phyloP scores from a whole-genome alignment of 2,329 filamentous ascomycete genomes.

The Colletotrichum theobromicola region DNA sequence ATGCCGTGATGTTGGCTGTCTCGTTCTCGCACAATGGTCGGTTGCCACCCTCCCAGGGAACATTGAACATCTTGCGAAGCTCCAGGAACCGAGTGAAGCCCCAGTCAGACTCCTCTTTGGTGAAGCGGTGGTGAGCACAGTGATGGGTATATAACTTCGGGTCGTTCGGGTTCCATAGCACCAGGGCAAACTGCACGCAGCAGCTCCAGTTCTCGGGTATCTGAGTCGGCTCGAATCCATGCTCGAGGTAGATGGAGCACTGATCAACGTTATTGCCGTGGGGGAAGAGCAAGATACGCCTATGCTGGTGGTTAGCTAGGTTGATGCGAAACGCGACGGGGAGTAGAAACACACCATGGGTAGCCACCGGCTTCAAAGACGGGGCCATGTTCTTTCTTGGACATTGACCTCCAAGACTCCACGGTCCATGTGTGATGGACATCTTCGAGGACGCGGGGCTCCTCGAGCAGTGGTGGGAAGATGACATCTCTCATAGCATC shows the following conservation, averaged over 20 bases:
- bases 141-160: conserved; percentile 84
- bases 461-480: conserved; percentile 73
- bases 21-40: conserved; percentile 81
- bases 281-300: conserved; percentile 94
- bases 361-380: conserved; percentile 84
- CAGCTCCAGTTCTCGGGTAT: conserved; percentile 94
- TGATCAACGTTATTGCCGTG: conserved; percentile 94
- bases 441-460: conserved; percentile 82
- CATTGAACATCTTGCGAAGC: conserved; percentile 81
- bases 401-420: conserved; percentile 77
- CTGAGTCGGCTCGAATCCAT: conserved; percentile 75
- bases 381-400: conserved; percentile 86
- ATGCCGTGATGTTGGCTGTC: conserved; percentile 79
- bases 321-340: neutral
- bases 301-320: conserved; percentile 38
- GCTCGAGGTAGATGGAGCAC: conserved; percentile 94
- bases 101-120: conserved; percentile 96
- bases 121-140: conserved; percentile 93
- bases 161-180: conserved; percentile 93
- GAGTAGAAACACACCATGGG: conserved; percentile 71
- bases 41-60: conserved; percentile 72
- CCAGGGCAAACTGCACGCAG: conserved; percentile 93
- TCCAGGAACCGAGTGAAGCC: conserved; percentile 98
- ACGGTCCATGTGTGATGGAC: conserved; percentile 85
- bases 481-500: conserved; percentile 86